Evolutionary conservation across 768 basidiomycete genomes (phyloP), one percentile per base, ranked within the genome.

Genomic region (Leccinum imitatum): DNA sequence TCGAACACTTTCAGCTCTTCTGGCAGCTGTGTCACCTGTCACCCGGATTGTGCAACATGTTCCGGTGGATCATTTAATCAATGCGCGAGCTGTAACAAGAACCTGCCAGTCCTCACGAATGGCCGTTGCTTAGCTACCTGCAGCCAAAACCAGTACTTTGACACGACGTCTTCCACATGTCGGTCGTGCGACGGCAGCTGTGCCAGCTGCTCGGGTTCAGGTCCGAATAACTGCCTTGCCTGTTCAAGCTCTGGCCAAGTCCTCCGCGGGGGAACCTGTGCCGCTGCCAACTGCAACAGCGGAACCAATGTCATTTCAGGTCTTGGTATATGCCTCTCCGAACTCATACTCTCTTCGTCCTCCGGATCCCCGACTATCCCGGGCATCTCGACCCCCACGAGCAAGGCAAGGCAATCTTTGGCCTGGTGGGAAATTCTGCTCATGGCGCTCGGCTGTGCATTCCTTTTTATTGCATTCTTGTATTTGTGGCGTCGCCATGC

Each of bases 401-500:
- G 57, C 54, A 73, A 65, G 17, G 67, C 59, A 19, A 71, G 67
- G 21, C 77, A 76, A 27, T 65, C 78, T 23, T 76, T 92, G 9
- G 75, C 77, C 60, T 93, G 91, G 91, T 93, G 91, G 90, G 80
- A 93, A 75, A 91, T 93, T 64, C 77, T 93, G 58, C 82, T 93
- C 57, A 93, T 93, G 89, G 78, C 86, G 0, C 82, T 92, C 39
- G 90, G 91, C 10, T 89, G 87, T 68, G 86, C 87, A 15, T 89
- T 93, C 73, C 86, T 93, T 73, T 86, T 91, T 69, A 58, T 91
- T 46, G 71, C 83, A 50, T 71, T 91, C 61, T 68, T 93, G 60
- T 80, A 84, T 77, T 81, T 79, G 64, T 92, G 87, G 84, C 84
- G 91, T 23, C 80, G 88, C 17, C 84, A 82, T 53, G 85, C 85